Base-by-base conservation (phyloP, 1,284 basidiomycete species). In the Ganoderma sp. region DNA sequence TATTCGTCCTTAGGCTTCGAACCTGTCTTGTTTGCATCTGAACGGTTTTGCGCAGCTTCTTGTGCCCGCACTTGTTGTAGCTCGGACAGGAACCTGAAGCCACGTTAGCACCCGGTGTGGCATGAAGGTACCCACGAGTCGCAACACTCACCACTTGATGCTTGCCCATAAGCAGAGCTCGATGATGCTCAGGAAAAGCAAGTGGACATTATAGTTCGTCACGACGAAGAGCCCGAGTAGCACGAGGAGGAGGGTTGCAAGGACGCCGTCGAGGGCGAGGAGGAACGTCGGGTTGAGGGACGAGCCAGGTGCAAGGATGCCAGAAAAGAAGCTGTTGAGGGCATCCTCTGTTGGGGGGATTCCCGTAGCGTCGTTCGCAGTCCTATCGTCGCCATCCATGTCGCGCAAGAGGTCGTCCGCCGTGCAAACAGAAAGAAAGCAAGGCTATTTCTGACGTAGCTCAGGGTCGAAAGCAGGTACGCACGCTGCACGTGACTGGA, bases 281-380 rank as follows among this genome's bases (percentile, higher is more conserved):
- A 92, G 83, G 75, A 93, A 92, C 0, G 83, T 85, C 0, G 92
- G 90, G 71, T 91, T 79, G 10, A 93, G 80, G 2, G 91, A 91
- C 2, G 92, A 92, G 41, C 92, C 92, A 15, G 91, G 91, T 58
- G 81, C 84, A 15, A 94, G 82, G 69, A 94, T 83, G 66, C 83
- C 82, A 19, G 67, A 61, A 64, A 70, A 61, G 62, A 70, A 64
- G 6, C 66, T 67, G 28, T 41, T 61, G 9, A 22, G 41, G 2
- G 45, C n/a, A 14, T 45, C 48, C 5, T 64, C 66, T 22, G 39
- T n/a, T 10, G 25, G 3, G 0, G 48, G 15, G 14, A 22, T 37
- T 43, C 39, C 41, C 7, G 59, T 17, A 3, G 41, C 2, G 25
- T 45, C 32, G 7, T 3, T n/a, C n/a, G 22, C 1, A 2, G 52